A percentile compares a stretch with the other conserved stretches of the same genome.
phyloP scores from a whole-genome alignment of 192 early-diverging fungal genomes.

The Phlyctochytrium bullatum region DNA sequence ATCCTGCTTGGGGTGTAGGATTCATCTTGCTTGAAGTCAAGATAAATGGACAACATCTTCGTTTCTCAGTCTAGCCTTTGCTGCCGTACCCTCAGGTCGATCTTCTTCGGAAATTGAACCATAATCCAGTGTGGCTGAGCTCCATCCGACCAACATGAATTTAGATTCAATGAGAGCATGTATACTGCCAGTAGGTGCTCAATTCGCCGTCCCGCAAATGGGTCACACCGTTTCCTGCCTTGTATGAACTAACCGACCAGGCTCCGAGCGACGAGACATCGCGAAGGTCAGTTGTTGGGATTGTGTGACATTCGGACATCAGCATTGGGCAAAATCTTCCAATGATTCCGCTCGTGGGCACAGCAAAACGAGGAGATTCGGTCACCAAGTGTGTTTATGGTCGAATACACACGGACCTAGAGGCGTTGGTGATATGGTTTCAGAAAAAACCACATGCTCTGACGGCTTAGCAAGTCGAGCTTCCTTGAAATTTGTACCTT shows the following conservation, averaged over 20 bases:
- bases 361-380: neutral
- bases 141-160: slow-evolving; percentile 61
- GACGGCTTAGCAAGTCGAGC: slow-evolving; percentile 30
- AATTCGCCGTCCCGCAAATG: slow-evolving; percentile 63
- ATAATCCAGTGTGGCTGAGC: slow-evolving; percentile 73
- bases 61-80: neutral
- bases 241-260: slow-evolving; percentile 70
- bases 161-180: slow-evolving; percentile 11
- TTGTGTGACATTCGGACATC: neutral
- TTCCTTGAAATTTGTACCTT: slow-evolving; percentile 29
- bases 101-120: slow-evolving; percentile 66
- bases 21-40: slow-evolving; percentile 78
- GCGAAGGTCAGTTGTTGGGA: slow-evolving; percentile 36
- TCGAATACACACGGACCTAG: too few relatives aligned
- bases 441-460: too few relatives aligned
- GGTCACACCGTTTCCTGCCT: slow-evolving; percentile 59
- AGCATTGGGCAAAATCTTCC: neutral
- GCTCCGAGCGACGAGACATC: slow-evolving; percentile 63
- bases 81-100: slow-evolving; percentile 50
- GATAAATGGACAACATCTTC: slow-evolving; percentile 39
- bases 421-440: too few relatives aligned
- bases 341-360: neutral
- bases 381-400: neutral
- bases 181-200: slow-evolving; percentile 81
- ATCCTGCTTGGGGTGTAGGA: slow-evolving; percentile 74